Percentiles rank a stretch among this genome's conserved stretches.
Evolutionary conservation across 768 basidiomycete genomes (phyloP).

Genomic region (Podaxis rugospora): DNA sequence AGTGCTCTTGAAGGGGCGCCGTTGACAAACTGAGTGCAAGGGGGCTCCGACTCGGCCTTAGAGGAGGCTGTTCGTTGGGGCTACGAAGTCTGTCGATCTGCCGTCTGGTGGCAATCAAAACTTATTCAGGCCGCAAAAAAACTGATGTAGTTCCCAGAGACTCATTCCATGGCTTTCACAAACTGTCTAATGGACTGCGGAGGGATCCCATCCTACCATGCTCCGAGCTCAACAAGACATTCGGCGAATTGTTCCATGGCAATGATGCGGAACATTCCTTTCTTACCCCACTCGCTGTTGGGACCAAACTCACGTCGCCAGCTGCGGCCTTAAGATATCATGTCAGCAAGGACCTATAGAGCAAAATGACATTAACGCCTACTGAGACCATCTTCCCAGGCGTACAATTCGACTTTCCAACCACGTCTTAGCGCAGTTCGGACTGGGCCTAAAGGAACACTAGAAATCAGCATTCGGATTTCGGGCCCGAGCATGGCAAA

Average conservation of each 20-base stretch:
- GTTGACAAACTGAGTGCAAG: too few relatives aligned
- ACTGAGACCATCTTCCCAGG: conserved; percentile 85
- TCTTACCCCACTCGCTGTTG: conserved; percentile 45
- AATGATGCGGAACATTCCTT: conserved; percentile 50
- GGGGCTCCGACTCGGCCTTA: too few relatives aligned
- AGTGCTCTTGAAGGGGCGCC: too few relatives aligned
- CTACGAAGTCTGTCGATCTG: too few relatives aligned
- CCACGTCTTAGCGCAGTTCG: conserved; percentile 82
- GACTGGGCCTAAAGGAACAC: conserved; percentile 51
- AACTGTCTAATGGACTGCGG: not conserved
- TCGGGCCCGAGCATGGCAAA: not conserved
- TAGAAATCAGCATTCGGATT: not conserved
- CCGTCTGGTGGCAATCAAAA: too few relatives aligned
- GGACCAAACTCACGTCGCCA: conserved; percentile 75
- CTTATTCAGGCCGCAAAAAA: too few relatives aligned
- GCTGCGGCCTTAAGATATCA: conserved; percentile 35
- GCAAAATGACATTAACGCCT: conserved; percentile 15
- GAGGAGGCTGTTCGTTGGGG: too few relatives aligned
- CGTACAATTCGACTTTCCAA: conserved; percentile 94
- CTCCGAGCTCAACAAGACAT: conserved; percentile 43
- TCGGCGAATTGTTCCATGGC: conserved; percentile 65
- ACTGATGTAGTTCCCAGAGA: not conserved
- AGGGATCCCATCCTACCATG: not conserved
- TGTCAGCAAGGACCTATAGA: not conserved
- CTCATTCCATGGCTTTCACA: not conserved